These are phyloP conservation scores for Furcasterigmium furcatum DNA, from an alignment of 2,329 filamentous ascomycete species.

Conservation along the genomic window DNA sequence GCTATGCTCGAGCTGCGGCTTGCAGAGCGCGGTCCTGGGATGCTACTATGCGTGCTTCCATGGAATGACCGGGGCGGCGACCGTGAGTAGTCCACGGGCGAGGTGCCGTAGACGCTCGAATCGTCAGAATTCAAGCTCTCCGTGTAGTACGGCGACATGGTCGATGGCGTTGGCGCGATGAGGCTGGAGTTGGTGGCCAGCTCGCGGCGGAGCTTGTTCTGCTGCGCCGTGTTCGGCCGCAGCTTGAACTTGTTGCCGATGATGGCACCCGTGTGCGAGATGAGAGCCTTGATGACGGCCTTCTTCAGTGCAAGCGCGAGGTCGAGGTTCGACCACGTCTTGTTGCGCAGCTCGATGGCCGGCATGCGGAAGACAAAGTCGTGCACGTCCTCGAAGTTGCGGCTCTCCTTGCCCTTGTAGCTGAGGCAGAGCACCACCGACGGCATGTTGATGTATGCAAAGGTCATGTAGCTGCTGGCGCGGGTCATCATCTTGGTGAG, in stretches of 20 bases:
- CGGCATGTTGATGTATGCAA: constrained; percentile 91
- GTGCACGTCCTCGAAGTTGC: constrained; percentile 95
- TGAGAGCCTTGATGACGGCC: constrained; percentile 88
- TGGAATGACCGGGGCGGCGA: constrained; percentile 53
- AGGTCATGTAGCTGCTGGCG: constrained; percentile 95
- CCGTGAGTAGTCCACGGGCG: constrained; percentile 55
- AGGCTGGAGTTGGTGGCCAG: constrained; percentile 76
- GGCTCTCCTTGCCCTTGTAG: constrained; percentile 93
- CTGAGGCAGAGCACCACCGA: constrained; percentile 93
- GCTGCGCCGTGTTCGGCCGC: constrained; percentile 75
- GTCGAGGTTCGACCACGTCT: constrained; percentile 98
- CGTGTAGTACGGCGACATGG: constrained; percentile 25
- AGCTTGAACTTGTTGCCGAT: constrained; percentile 97
- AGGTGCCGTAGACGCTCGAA: constrained; percentile 50
- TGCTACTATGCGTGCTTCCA: constrained; percentile 44
- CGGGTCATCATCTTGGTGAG: constrained; percentile 94
- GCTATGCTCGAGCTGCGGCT: constrained; percentile 54
- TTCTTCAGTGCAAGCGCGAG: constrained; percentile 90
- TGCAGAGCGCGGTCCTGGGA: constrained; percentile 37
- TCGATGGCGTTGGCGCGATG: constrained; percentile 38
- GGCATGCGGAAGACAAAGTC: constrained; percentile 96
- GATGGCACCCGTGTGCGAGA: constrained; percentile 93
- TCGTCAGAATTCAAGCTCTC: constrained; percentile 51
- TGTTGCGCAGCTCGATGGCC: constrained; percentile 93
- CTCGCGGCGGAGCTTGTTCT: constrained; percentile 72